A percentile compares a stretch with the other conserved stretches of the same genome.
Evolutionary conservation across 352 stramenopile species (phyloP).

Genomic region (Phytopythium vexans): DNA sequence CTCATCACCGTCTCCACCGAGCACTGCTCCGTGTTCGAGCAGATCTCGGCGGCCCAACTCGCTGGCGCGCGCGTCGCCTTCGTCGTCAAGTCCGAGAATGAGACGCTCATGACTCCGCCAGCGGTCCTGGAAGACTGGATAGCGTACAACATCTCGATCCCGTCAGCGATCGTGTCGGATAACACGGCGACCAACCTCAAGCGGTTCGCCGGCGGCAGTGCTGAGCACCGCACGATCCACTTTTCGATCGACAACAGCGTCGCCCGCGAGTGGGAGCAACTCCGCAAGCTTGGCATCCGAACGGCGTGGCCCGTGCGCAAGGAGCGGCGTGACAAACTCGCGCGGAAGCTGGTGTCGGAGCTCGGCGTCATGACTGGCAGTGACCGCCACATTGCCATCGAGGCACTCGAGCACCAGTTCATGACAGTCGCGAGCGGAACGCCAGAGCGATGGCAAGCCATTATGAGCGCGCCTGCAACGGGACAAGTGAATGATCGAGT

Average conservation of each 20-base stretch:
- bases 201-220: slow-evolving; percentile 9
- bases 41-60: slow-evolving; percentile 41
- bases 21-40: slow-evolving; percentile 33
- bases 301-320: slow-evolving; percentile 46
- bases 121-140: slow-evolving; percentile 42
- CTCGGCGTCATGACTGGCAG: slow-evolving; percentile 10
- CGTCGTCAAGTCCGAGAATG: slow-evolving; percentile 20
- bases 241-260: slow-evolving; percentile 39
- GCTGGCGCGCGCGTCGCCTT: slow-evolving; percentile 38
- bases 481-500: no score
- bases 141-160: slow-evolving; percentile 72
- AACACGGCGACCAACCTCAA: slow-evolving; percentile 24
- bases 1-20: slow-evolving; percentile 22
- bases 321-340: slow-evolving; percentile 30
- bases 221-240: slow-evolving; percentile 11
- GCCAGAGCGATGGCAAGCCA: no score
- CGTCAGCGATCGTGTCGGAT: slow-evolving; percentile 32
- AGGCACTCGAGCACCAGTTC: slow-evolving; percentile 41
- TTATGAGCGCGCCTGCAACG: no score
- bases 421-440: slow-evolving; percentile 15
- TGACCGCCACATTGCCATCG: slow-evolving; percentile 21
- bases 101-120: slow-evolving; percentile 27
- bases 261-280: slow-evolving; percentile 46
- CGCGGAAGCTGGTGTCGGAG: slow-evolving; percentile 10
- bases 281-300: slow-evolving; percentile 26